Conservation (phyloP, 345 rosid genomes). For the Gossypium anomalum region DNA sequence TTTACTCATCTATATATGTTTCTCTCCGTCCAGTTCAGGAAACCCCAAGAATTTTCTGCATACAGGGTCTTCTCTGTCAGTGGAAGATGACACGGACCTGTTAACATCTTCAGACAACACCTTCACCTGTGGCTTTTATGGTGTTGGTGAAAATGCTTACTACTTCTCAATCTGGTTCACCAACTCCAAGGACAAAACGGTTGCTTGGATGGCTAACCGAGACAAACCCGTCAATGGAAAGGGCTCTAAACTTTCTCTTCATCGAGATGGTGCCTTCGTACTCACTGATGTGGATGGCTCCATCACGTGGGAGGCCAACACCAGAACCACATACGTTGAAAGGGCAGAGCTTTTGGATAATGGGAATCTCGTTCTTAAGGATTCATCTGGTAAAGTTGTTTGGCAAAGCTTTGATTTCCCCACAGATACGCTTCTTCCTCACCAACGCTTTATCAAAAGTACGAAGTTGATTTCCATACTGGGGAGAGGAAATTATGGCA, state of each 20-base stretch:
- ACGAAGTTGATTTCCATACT: conserved; percentile 25
- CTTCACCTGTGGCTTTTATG: conserved; percentile 43
- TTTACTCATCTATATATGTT: conserved; percentile 10
- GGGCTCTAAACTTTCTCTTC: conserved; percentile 35
- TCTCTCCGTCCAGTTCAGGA: not conserved
- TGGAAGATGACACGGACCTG: conserved; percentile 22
- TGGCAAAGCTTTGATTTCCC: conserved; percentile 51
- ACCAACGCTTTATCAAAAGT: conserved; percentile 29
- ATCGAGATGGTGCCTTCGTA: conserved; percentile 27
- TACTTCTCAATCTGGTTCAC: conserved; percentile 46
- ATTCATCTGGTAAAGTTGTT: conserved; percentile 16
- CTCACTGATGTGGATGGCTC: conserved; percentile 34
- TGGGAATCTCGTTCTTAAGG: conserved; percentile 38
- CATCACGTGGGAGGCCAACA: conserved; percentile 30
- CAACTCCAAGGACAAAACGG: conserved; percentile 22
- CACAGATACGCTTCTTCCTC: conserved; percentile 38
- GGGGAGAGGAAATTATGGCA: conserved; percentile 22
- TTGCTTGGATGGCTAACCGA: conserved; percentile 48
- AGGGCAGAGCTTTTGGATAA: conserved; percentile 36
- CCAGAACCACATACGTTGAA: conserved; percentile 14
- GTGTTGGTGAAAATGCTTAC: conserved; percentile 34
- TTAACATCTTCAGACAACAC: conserved; percentile 29
- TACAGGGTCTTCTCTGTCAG: conserved; percentile 29
- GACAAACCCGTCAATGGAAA: conserved; percentile 38
- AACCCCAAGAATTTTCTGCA: conserved; percentile 9